Base-by-base conservation (phyloP, 2,329 filamentous ascomycete genomes). In the Verticillium zaregamsianum region DNA sequence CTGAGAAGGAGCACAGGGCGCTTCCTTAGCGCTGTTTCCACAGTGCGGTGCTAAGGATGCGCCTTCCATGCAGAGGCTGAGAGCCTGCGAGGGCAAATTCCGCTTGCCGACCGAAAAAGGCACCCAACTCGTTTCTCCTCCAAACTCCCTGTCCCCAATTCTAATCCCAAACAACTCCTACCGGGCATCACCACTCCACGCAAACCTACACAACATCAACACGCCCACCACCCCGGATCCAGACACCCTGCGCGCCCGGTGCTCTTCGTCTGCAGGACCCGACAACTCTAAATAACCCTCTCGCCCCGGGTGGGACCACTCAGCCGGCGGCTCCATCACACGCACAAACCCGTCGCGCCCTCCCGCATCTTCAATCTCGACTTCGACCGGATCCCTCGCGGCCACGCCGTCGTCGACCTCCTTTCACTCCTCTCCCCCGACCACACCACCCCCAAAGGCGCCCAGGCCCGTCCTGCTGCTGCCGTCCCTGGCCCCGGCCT, bases 401-500 rank as follows among this genome's bases (percentile, higher is more conserved):
- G 23, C 17, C 45, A 23, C n/a, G 9, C 40, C 5, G 39, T 45
- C n/a, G 39, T 45, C 39, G n/a, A 45, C 64, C 59, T 25, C 40
- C 59, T 12, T 54, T 25, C 57, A 23, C 62, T 31, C 58, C 57
- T 57, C 35, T 55, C 55, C 63, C 61, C 58, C 61, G 52, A 55
- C 25, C 28, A 61, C 12, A 33, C 3, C 25, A 55, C 14, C 6
- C 54, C 12, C 33, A 4, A 23, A 58, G 56, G 58, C 58, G 49
- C 17, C 58, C 58, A 59, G 58, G 58, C 33, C 9, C 14, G 49
- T 35, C 45, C 40, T 59, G 39, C 58, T 59, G 58, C 39, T 63
- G 68, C 70, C 66, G 70, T 71, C 76, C 73, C 73, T 71, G 70
- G 70, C 69, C 74, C 72, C 70, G 73, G 68, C 72, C 70, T 71